These are phyloP conservation scores for Colletotrichum zoysiae DNA, from an alignment of 2,329 filamentous ascomycete species.

Conservation along the genomic window DNA sequence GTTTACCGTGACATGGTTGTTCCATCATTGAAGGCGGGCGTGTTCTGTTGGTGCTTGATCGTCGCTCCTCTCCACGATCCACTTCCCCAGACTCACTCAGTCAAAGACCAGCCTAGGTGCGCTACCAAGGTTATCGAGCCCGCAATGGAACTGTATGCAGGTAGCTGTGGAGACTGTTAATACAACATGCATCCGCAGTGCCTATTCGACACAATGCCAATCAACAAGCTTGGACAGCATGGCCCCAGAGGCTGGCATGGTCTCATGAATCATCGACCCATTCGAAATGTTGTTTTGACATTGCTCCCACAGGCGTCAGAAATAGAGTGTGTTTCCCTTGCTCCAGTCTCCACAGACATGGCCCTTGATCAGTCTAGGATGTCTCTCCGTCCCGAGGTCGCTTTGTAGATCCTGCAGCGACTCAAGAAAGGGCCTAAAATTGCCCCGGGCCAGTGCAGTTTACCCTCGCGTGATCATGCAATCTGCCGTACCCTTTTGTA, in stretches of 20 bases:
- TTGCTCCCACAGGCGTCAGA: neutral
- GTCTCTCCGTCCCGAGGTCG: neutral
- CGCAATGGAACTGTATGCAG: too few relatives aligned
- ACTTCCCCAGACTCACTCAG: neutral
- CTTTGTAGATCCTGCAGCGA: neutral
- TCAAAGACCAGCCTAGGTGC: neutral
- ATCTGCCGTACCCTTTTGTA: neutral
- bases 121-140: neutral
- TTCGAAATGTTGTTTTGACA: neutral
- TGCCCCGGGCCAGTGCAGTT: neutral
- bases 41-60: neutral
- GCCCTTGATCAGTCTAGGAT: neutral
- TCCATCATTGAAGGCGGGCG: neutral
- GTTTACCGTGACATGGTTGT: neutral
- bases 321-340: neutral
- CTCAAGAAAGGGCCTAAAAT: neutral
- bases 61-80: neutral
- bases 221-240: neutral
- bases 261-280: constrained; percentile 18
- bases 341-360: neutral
- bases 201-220: neutral
- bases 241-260: neutral
- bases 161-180: neutral
- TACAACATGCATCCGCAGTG: neutral
- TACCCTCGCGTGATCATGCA: constrained; percentile 24